These are phyloP conservation scores for Bisporella sp. DNA, from an alignment of 2,329 filamentous ascomycete species.

Conservation along the genomic window DNA sequence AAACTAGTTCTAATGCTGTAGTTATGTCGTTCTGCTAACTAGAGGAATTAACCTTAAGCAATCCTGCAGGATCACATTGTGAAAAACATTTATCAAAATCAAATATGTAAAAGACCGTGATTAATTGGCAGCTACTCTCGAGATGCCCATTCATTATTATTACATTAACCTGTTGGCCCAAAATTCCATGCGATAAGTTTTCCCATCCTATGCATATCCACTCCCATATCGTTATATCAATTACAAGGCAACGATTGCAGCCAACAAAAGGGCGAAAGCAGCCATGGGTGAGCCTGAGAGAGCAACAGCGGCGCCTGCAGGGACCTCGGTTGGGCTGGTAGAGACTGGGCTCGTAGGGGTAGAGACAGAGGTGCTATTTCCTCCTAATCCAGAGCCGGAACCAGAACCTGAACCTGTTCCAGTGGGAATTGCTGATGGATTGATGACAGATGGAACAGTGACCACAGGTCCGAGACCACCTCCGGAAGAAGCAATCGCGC, in stretches of 20 bases:
- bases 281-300: slow-evolving; percentile 14
- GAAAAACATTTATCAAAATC: too few species aligned
- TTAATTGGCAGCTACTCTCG: too few species aligned
- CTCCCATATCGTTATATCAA: neutral
- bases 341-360: slow-evolving; percentile 2
- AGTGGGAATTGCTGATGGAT: neutral
- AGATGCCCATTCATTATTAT: too few species aligned
- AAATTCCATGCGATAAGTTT: too few species aligned
- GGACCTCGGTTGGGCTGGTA: slow-evolving; percentile 2
- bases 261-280: slow-evolving; percentile 13
- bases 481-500: neutral
- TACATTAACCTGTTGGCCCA: too few species aligned
- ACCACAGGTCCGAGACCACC: slow-evolving; percentile 1
- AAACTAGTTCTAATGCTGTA: too few species aligned
- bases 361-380: slow-evolving; percentile 3
- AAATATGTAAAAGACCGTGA: too few species aligned
- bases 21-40: too few species aligned
- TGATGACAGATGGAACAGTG: neutral
- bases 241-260: slow-evolving; percentile 20
- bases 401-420: slow-evolving; percentile 6
- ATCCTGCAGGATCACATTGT: too few species aligned
- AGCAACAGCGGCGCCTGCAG: neutral
- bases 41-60: too few species aligned
- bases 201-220: too few species aligned
- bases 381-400: neutral